These are phyloP conservation scores for Tilletia horrida DNA, from an alignment of 1,284 basidiomycete species.

Conservation along the genomic window DNA sequence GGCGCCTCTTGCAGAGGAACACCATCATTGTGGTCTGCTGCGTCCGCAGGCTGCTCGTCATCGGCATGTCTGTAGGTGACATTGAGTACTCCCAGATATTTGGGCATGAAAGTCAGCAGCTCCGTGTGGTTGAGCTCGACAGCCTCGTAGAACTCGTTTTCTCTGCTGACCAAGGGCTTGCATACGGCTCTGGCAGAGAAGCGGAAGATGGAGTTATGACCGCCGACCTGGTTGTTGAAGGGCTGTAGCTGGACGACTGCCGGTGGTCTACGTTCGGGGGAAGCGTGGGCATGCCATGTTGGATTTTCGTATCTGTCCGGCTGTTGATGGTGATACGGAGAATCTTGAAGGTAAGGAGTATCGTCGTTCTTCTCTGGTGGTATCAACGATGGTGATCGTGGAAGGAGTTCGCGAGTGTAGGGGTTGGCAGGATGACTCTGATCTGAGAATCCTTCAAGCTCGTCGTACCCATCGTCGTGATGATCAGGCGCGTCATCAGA, in stretches of 20 bases:
- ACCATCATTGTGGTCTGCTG: not conserved
- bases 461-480: not conserved
- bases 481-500: not conserved
- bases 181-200: conserved; percentile 97
- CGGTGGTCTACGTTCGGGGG: conserved; percentile 24
- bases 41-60: conserved; percentile 15
- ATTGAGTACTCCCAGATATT: conserved; percentile 95
- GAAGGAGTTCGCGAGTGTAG: too few species aligned
- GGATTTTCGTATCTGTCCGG: not conserved
- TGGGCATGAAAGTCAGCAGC: conserved; percentile 85
- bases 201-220: conserved; percentile 94
- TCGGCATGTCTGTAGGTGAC: conserved; percentile 70
- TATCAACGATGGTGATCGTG: too few species aligned
- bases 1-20: conserved; percentile 29
- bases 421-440: not conserved
- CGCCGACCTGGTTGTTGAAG: conserved; percentile 95
- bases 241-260: conserved; percentile 78
- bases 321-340: not conserved
- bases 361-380: too few species aligned
- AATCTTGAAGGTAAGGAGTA: too few species aligned
- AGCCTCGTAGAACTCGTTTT: conserved; percentile 97
- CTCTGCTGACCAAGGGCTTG: conserved; percentile 94
- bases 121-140: conserved; percentile 89
- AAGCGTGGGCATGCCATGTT: not conserved
- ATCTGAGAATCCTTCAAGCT: conserved; percentile 8